phyloP scores from a whole-genome alignment of 2,329 filamentous ascomycete species.

The Sclerotinia minor region DNA sequence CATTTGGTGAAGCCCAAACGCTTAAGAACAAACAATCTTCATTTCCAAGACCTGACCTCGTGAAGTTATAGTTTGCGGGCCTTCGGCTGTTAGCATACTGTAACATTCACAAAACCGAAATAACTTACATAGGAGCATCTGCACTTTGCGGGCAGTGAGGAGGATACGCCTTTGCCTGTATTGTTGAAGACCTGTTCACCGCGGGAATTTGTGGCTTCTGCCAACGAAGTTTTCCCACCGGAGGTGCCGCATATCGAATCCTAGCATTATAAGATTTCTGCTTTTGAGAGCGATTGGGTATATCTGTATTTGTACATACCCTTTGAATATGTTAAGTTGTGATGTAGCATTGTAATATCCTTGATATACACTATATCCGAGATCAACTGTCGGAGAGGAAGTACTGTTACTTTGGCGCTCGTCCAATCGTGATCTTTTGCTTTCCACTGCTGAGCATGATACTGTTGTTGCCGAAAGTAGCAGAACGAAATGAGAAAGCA shows the following conservation, averaged over 20 bases:
- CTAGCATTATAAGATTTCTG: neutral
- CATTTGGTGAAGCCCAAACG: constrained; percentile 44
- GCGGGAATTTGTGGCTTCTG: constrained; percentile 43
- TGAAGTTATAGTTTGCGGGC: constrained; percentile 26
- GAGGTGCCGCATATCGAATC: constrained; percentile 47
- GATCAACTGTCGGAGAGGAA: constrained; percentile 42
- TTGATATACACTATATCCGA: constrained; percentile 50
- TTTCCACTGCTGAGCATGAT: neutral
- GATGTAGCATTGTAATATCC: constrained; percentile 45
- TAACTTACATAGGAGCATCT: constrained; percentile 21
- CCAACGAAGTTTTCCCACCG: constrained; percentile 47
- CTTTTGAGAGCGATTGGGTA: neutral
- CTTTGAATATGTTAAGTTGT: constrained; percentile 49
- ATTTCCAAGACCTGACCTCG: constrained; percentile 29
- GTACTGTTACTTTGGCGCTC: neutral
- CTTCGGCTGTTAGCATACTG: neutral
- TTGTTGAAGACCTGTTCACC: constrained; percentile 29
- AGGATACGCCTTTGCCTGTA: constrained; percentile 38
- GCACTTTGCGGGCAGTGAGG: constrained; percentile 43
- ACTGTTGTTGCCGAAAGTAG: neutral
- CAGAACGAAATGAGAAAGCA: constrained; percentile 3
- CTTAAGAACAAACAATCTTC: constrained; percentile 45
- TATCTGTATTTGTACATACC: constrained; percentile 40
- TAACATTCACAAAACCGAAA: neutral
- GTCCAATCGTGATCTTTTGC: neutral